Conservation (phyloP, 306 rosid genomes). For the Nissolia schottii region DNA sequence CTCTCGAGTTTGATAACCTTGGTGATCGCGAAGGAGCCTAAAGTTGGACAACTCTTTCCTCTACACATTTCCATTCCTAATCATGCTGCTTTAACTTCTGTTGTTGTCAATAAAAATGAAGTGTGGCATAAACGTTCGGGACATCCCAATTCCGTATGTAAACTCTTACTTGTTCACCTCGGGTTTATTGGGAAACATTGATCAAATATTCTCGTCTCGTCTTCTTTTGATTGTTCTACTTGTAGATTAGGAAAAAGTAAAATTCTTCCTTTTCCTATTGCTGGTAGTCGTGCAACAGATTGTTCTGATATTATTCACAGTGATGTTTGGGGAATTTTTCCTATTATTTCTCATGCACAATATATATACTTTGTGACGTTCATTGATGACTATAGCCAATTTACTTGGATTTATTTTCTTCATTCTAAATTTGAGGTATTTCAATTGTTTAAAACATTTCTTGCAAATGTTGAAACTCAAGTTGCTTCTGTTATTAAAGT, state of each 20-base stretch:
- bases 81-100: not conserved
- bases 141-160: not conserved
- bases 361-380: not conserved
- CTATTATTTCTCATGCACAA: not conserved
- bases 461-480: not conserved
- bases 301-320: not conserved
- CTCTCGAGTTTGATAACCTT: no score
- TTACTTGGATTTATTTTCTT: not conserved
- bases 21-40: not conserved
- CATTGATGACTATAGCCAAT: not conserved
- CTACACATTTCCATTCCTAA: not conserved
- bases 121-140: not conserved
- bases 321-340: not conserved
- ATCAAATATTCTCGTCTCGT: no score
- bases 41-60: not conserved
- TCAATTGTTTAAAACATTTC: not conserved
- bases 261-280: not conserved
- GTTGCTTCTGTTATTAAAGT: not conserved
- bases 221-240: not conserved
- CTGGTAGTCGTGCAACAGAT: not conserved
- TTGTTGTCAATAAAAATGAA: not conserved
- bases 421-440: not conserved
- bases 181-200: not conserved
- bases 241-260: not conserved
- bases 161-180: not conserved